Evolutionary conservation across 192 early-diverging fungal genomes (phyloP).

Genomic region (Coemansia pectinata): DNA sequence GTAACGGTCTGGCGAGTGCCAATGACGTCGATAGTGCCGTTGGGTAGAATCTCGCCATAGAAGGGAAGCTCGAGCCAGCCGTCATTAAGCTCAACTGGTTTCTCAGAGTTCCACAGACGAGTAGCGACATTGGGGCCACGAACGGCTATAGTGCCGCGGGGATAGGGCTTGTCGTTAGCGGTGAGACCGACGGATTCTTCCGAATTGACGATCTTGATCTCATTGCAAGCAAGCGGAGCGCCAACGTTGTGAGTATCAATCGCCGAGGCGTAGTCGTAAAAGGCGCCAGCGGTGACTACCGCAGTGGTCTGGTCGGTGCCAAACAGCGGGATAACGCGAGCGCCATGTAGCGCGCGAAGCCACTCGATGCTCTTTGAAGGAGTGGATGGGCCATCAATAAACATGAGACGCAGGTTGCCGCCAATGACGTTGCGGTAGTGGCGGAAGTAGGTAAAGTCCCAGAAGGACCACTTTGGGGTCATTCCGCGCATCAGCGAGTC

Average conservation of each 20-base stretch:
- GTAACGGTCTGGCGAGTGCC: constrained; percentile 18
- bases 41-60: constrained; percentile 41
- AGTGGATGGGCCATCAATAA: constrained; percentile 28
- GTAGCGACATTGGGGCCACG: constrained; percentile 44
- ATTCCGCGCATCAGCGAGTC: constrained; percentile 47
- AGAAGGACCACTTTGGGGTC: constrained; percentile 28
- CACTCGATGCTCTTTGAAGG: constrained; percentile 44
- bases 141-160: constrained; percentile 38
- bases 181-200: neutral
- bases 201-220: constrained; percentile 47
- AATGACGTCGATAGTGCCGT: constrained; percentile 42
- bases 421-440: constrained; percentile 56
- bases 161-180: constrained; percentile 34
- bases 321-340: constrained; percentile 45
- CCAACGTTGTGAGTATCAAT: constrained; percentile 52
- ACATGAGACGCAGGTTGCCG: constrained; percentile 44
- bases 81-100: constrained; percentile 11
- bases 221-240: constrained; percentile 50
- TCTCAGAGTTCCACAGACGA: constrained; percentile 23
- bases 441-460: constrained; percentile 54
- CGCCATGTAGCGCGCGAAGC: constrained; percentile 43
- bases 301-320: constrained; percentile 26
- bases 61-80: constrained; percentile 41
- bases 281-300: constrained; percentile 23
- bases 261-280: constrained; percentile 50